Evolutionary conservation across 2,329 filamentous ascomycete species (phyloP), one percentile per base, ranked within the genome.

Genomic region (Microsporum canis): DNA sequence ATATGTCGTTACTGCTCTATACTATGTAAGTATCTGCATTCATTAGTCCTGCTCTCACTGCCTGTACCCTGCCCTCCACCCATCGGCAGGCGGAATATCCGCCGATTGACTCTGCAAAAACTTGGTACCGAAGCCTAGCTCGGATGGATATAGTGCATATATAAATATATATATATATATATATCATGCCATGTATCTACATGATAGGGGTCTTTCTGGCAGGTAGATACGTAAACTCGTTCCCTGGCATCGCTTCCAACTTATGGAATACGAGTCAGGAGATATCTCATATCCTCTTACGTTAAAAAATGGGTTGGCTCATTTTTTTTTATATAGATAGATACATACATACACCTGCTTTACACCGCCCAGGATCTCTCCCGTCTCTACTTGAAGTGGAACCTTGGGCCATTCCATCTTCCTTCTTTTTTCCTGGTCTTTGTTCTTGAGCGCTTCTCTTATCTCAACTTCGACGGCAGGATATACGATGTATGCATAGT

Each of bases 41-140:
- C 49, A 3, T 43, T 43, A 43, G 39, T 23, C 55, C 34, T 57
- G 17, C 57, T 55, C 51, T 63, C 58, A 34, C 49, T 10, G 38
- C 55, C 53, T 41, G 23, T 43, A 12, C 43, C 57, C 39, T 57
- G 43, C 38, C 1, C 17, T 31, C 27, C 43, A 29, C 31, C 17
- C 59, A 57, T 34, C 57, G 59, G 59, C 43, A 63, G 51, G 49
- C 62, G 60, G 59, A 63, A 60, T 58, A 61, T 57, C 59, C 59
- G 62, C 62, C 60, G 62, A 61, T 59, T 61, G 38, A 59, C 34
- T 43, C 39, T 59, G 38, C 49, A 43, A 47, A 53, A 53, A 53
- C 49, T 27, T 17, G 49, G 49, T 53, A 23, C 14, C 27, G 49
- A n/a, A 29, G 27, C 17, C 31, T 53, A 34, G 49, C 49, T 31